phyloP scores from a whole-genome alignment of 83 land plant genomes.

The Thuja plicata region DNA sequence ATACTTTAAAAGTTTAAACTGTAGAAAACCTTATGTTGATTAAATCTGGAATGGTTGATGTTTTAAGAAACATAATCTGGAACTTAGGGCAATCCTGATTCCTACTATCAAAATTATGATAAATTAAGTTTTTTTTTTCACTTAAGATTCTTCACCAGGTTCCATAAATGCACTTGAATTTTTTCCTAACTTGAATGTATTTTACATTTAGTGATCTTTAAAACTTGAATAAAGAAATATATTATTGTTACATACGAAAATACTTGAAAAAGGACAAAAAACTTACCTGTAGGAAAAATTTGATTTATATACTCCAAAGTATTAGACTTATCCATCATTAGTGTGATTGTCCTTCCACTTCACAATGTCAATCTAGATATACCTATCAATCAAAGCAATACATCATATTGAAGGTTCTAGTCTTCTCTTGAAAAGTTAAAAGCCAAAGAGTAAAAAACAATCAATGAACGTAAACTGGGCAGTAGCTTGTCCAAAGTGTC shows the following conservation, averaged over 20 bases:
- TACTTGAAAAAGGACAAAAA: not conserved
- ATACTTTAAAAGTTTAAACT: not conserved
- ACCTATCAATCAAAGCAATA: not conserved
- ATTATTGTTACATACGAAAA: not conserved
- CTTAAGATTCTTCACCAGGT: not conserved
- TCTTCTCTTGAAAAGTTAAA: not conserved
- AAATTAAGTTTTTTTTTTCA: not conserved
- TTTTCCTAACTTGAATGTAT: not conserved
- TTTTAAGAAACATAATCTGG: not conserved
- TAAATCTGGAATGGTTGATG: not conserved
- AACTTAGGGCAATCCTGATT: not conserved
- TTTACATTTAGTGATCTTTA: too few relatives aligned
- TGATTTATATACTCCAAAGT: constrained; percentile 73
- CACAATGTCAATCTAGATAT: not conserved
- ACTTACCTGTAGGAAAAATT: constrained; percentile 70
- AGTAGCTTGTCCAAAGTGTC: not conserved
- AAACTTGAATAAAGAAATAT: not conserved
- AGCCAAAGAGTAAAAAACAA: not conserved
- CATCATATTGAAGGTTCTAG: not conserved
- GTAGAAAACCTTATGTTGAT: not conserved
- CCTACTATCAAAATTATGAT: not conserved
- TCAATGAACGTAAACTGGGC: not conserved
- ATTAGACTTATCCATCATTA: constrained; percentile 57
- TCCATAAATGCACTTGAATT: not conserved
- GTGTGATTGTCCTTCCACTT: not conserved